phyloP scores from a whole-genome alignment of 192 early-diverging fungal species.

The Coemansia sp. region DNA sequence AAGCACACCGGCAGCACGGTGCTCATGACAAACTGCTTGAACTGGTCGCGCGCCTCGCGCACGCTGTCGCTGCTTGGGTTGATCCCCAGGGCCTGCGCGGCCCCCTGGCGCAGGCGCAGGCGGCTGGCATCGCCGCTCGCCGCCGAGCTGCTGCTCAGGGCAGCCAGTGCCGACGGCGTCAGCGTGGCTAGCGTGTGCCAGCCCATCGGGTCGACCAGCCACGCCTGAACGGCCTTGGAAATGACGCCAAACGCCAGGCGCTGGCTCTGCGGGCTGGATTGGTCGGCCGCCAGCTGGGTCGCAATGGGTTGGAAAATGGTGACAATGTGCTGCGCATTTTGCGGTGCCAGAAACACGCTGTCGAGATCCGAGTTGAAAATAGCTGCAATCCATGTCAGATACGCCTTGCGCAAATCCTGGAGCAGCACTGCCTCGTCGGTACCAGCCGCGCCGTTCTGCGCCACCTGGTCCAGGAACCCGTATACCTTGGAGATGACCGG shows the following conservation, averaged over 20 bases:
- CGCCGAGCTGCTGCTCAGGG: conserved; percentile 17
- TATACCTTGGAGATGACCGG: conserved; percentile 82
- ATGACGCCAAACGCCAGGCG: conserved; percentile 38
- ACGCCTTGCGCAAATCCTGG: conserved; percentile 74
- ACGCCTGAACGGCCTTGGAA: conserved; percentile 42
- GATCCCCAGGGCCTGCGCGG: conserved; percentile 20
- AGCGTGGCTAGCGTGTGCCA: conserved; percentile 45
- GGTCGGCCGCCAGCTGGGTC: conserved; percentile 24
- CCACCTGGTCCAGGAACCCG: conserved; percentile 74
- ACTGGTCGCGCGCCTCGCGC: conserved; percentile 43
- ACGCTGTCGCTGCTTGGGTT: conserved; percentile 16
- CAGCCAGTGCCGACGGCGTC: conserved; percentile 29
- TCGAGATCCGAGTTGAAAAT: conserved; percentile 81
- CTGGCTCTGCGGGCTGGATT: conserved; percentile 31
- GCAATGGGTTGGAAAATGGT: conserved; percentile 37
- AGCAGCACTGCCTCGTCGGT: conserved; percentile 81
- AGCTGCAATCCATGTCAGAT: conserved; percentile 71
- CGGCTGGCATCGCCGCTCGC: conserved; percentile 1
- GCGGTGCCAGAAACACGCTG: conserved; percentile 65
- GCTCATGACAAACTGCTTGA: conserved; percentile 72
- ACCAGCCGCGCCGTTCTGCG: conserved; percentile 58
- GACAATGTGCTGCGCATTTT: conserved; percentile 52
- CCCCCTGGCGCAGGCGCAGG: conserved; percentile 20
- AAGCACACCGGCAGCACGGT: conserved; percentile 72
- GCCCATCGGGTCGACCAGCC: conserved; percentile 43